A percentile compares a stretch with the other conserved stretches of the same genome.
Conservation (phyloP, 805 yeast genomes). For the Lipomyces oligophaga region DNA sequence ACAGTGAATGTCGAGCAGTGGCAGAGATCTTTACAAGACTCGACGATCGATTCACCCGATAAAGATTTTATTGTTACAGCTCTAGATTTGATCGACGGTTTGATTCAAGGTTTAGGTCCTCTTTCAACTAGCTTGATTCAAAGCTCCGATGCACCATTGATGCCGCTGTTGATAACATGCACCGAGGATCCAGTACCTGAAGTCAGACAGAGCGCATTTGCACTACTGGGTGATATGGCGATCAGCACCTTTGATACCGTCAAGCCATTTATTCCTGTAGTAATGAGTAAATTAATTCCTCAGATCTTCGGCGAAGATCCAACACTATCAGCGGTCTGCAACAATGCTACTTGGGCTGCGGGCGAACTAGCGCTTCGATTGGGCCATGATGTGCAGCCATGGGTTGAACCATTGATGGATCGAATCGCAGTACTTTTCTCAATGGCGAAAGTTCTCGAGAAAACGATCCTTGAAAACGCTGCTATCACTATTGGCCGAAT, state of each 20-base stretch:
- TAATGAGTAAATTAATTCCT: constrained; percentile 50
- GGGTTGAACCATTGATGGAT: constrained; percentile 51
- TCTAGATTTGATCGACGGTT: constrained; percentile 84
- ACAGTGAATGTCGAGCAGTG: constrained; percentile 64
- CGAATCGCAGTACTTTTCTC: constrained; percentile 52
- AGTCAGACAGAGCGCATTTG: constrained; percentile 91
- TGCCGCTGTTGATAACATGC: constrained; percentile 63
- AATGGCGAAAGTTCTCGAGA: constrained; percentile 44
- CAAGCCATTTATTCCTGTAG: constrained; percentile 35
- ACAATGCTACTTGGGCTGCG: constrained; percentile 89
- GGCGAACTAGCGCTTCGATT: constrained; percentile 78
- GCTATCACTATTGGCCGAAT: constrained; percentile 87
- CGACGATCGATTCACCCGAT: constrained; percentile 62
- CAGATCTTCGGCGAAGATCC: constrained; percentile 51
- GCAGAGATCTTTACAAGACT: constrained; percentile 59
- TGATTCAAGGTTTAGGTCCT: constrained; percentile 78
- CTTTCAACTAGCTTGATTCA: constrained; percentile 33
- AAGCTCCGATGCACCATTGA: constrained; percentile 39
- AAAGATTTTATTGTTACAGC: constrained; percentile 87
- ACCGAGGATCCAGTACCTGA: constrained; percentile 74
- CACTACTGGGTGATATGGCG: constrained; percentile 85
- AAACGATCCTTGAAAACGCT: constrained; percentile 75
- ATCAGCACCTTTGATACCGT: constrained; percentile 50
- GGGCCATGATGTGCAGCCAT: constrained; percentile 48
- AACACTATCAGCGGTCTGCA: constrained; percentile 58